phyloP scores from a whole-genome alignment of 192 early-diverging fungal species.

The Hyaloraphidium curvatum region DNA sequence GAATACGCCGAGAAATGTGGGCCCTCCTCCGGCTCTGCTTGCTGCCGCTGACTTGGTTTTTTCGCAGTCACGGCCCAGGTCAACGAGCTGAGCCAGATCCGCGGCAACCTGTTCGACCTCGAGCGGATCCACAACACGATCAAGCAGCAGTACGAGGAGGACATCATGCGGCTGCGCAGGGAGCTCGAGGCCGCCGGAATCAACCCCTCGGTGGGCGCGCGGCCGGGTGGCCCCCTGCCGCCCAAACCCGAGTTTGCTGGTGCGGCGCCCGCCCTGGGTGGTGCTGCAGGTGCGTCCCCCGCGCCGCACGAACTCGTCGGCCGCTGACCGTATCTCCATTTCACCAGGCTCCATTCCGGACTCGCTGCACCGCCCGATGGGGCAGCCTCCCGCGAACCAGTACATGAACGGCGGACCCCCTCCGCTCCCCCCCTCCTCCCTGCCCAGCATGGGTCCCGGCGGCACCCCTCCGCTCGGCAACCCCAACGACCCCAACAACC shows the following conservation, averaged over 20 bases:
- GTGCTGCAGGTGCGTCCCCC: neutral
- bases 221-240: no score
- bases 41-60: slow-evolving; percentile 5
- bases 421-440: neutral
- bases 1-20: slow-evolving; percentile 77
- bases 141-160: slow-evolving; percentile 76
- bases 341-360: no score
- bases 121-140: slow-evolving; percentile 59
- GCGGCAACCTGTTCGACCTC: slow-evolving; percentile 57
- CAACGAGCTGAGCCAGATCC: slow-evolving; percentile 55
- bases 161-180: slow-evolving; percentile 56
- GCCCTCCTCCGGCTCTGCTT: slow-evolving; percentile 7
- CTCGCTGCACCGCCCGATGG: neutral
- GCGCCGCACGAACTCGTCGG: neutral
- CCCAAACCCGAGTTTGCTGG: no score
- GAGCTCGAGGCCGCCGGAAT: no score
- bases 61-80: slow-evolving; percentile 51
- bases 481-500: neutral
- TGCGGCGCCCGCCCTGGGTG: neutral
- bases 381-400: neutral
- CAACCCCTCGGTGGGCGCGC: no score
- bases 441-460: neutral
- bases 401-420: neutral
- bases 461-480: neutral
- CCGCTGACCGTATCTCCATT: neutral